Percentiles rank a stretch among this genome's conserved stretches.
Conservation (phyloP, 164 flowering plant genomes). For the grape (Vitis vinifera) region DNA sequence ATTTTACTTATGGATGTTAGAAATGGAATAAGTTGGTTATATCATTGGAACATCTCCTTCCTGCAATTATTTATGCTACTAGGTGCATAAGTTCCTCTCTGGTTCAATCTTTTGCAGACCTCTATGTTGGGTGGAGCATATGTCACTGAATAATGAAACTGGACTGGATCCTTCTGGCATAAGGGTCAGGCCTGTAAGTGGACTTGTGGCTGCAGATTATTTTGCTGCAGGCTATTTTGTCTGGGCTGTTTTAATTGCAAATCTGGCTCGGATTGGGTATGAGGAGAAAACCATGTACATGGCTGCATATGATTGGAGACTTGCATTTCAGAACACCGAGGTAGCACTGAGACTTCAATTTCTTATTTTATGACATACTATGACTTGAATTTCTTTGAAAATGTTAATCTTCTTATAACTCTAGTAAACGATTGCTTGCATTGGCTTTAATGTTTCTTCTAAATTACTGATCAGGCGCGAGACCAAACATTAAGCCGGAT, state of each 20-base stretch:
- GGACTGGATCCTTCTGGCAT: conserved; percentile 72
- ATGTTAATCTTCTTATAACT: background rate
- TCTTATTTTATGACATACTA: background rate
- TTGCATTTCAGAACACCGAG: conserved; percentile 81
- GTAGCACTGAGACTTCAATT: conserved; percentile 20
- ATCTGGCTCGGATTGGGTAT: conserved; percentile 75
- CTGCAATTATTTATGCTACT: too few species aligned
- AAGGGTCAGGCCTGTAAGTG: conserved; percentile 67
- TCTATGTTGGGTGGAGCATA: conserved; percentile 75
- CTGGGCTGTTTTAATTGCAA: conserved; percentile 81
- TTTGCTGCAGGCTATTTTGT: conserved; percentile 81
- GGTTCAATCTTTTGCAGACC: conserved; percentile 43
- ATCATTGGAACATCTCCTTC: too few species aligned
- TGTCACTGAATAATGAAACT: conserved; percentile 78
- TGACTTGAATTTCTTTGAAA: too few species aligned
- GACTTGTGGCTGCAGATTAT: conserved; percentile 83
- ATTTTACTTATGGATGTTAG: too few species aligned
- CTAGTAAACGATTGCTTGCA: background rate
- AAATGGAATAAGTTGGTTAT: too few species aligned
- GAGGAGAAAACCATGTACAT: conserved; percentile 85
- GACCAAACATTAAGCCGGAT: conserved; percentile 68
- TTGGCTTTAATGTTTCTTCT: background rate
- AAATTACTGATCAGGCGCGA: conserved; percentile 44
- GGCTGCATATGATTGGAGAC: conserved; percentile 88
- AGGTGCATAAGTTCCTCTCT: background rate